Percentiles rank a stretch among this genome's conserved stretches.
phyloP scores from a whole-genome alignment of 108 stramenopile genomes.

The Skeletonema potamos region DNA sequence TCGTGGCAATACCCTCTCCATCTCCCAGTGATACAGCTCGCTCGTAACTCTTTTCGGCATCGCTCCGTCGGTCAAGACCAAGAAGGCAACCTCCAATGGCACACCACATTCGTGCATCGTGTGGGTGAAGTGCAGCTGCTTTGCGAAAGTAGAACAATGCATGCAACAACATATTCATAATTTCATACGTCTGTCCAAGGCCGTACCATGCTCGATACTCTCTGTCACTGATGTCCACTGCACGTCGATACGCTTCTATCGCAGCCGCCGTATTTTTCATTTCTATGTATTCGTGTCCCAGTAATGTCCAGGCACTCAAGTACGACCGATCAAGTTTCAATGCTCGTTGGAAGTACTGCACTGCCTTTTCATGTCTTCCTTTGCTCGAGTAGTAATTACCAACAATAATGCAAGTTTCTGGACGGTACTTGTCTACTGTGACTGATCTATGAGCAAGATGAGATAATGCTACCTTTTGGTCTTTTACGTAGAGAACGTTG shows the following conservation, averaged over 20 bases:
- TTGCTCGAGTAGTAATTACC: conserved; percentile 96
- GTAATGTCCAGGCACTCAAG: conserved; percentile 95
- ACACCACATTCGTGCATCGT: conserved; percentile 99
- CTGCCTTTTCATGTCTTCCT: conserved; percentile 94
- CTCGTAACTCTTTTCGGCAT: conserved; percentile 92
- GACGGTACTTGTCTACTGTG: conserved; percentile 89
- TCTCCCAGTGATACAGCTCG: conserved; percentile 87
- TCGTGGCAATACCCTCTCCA: conserved; percentile 92
- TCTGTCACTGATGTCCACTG: conserved; percentile 88
- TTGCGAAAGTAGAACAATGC: conserved; percentile 95
- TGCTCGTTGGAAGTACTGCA: conserved; percentile 95
- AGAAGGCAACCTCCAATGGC: conserved; percentile 90
- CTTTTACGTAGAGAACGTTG: conserved; percentile 96
- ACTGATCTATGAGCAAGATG: conserved; percentile 89
- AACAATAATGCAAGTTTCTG: conserved; percentile 96
- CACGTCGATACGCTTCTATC: conserved; percentile 97
- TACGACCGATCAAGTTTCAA: conserved; percentile 89
- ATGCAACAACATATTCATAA: conserved; percentile 93
- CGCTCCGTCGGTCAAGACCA: conserved; percentile 64
- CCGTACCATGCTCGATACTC: conserved; percentile 99
- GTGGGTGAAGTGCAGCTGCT: conserved; percentile 91
- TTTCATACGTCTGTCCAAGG: conserved; percentile 98
- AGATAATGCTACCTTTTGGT: conserved; percentile 75
- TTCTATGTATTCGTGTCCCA: conserved; percentile 98
- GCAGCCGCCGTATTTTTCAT: conserved; percentile 96